Base-by-base conservation (phyloP, 2,329 filamentous ascomycete species). In the Plectosphaerella plurivora region DNA sequence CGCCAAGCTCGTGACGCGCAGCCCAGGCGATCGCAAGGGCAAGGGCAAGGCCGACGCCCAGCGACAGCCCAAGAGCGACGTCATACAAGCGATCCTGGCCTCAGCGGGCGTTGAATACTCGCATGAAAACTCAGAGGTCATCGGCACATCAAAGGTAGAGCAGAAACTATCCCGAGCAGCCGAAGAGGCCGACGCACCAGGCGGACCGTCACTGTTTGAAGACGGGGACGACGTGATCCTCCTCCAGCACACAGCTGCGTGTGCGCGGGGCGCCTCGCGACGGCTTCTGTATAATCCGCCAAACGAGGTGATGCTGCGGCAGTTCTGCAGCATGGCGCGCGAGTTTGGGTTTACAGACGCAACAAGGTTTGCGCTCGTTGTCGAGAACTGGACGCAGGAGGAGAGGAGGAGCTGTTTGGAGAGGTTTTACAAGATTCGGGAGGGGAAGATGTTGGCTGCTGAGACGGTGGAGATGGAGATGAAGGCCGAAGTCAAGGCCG, bases 101-200 rank as follows among this genome's bases (percentile, higher is more conserved):
- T 84, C 86, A 8, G 91, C 89, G 0, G 94, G 94, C 2, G 92
- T 99, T 1, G 86, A 94, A 63, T 99, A 99, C 67, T 96, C 91
- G 0, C 94, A 99, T 64, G 89, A 97, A 61, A 99, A 99, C 65
- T 91, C 89, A 1, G 92, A 99, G 69, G 92, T 99, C 14, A 83
- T 99, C 52, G 94, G 94, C 11, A 87, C 90, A 1, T 94, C 88
- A n/a, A 90, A 88, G 60, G 81, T 97, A n/a, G 94, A 99, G 70
- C 87, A 89, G 57, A 83, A 87, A 53, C 81, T 99, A 5, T 92
- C 88, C 45, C 85, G 86, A 18, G 84, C 83, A 42, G 94, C 93
- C 5, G 84, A 87, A 63, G 77, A 86, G 62, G 74, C 75, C 0
- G 77, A 75, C 4, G 77, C 77, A 33, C 28, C 28, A 12, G 28